A percentile compares a stretch with the other conserved stretches of the same genome.
Conservation (phyloP, 768 basidiomycete species). For the Suillus placidus region DNA sequence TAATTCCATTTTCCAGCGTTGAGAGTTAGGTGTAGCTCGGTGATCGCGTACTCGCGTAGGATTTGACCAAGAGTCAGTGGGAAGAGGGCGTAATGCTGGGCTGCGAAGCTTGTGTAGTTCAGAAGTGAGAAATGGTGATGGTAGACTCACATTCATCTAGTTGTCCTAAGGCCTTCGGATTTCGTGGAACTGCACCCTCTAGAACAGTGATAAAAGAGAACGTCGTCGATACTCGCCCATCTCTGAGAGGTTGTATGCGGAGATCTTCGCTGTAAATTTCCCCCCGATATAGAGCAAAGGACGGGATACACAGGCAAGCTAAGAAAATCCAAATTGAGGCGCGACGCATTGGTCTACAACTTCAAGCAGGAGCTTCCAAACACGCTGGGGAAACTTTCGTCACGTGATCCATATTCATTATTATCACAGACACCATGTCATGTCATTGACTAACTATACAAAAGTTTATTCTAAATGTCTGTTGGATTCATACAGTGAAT, state of each 20-base stretch:
- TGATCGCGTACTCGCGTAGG: constrained; percentile 79
- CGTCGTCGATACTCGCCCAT: constrained; percentile 79
- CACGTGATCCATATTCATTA: neutral
- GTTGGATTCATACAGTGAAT: neutral
- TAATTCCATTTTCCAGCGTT: constrained; percentile 95
- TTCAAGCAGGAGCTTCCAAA: neutral
- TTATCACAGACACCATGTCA: no score
- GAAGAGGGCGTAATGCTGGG: constrained; percentile 85
- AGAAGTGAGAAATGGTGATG: constrained; percentile 1
- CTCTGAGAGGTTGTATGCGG: constrained; percentile 60
- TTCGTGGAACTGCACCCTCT: constrained; percentile 53
- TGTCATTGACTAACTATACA: no score
- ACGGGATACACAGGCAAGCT: neutral
- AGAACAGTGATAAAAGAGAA: constrained; percentile 80
- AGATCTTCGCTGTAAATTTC: constrained; percentile 55
- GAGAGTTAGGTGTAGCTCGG: constrained; percentile 86
- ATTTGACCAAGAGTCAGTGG: constrained; percentile 88
- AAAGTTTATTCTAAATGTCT: neutral
- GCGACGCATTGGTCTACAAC: neutral
- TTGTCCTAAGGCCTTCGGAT: constrained; percentile 50
- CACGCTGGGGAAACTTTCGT: neutral
- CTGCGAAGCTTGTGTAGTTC: constrained; percentile 37
- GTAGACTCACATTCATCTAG: constrained; percentile 51
- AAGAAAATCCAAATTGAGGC: neutral
- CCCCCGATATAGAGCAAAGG: neutral